A percentile compares a stretch with the other conserved stretches of the same genome.
Conservation (phyloP, 768 basidiomycete genomes). For the Lactifluus subvellereus region DNA sequence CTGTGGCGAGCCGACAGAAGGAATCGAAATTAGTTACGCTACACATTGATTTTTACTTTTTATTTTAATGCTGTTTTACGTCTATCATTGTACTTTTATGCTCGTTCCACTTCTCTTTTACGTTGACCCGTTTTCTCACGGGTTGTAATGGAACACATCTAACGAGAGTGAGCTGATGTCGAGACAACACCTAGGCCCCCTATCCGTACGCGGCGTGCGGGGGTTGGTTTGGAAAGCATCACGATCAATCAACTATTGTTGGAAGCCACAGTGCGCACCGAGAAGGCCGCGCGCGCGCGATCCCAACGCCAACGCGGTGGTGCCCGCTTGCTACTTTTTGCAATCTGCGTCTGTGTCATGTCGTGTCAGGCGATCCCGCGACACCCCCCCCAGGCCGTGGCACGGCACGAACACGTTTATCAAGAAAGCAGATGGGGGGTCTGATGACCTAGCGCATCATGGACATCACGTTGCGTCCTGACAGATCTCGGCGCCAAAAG, state of each 20-base stretch:
- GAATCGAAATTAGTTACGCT: neutral
- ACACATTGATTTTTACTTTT: too few species aligned
- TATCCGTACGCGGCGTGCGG: neutral
- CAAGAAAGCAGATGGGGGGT: neutral
- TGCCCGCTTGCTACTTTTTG: neutral
- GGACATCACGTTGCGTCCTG: neutral
- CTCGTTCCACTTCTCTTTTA: neutral
- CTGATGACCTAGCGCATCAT: neutral
- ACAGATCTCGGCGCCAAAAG: neutral
- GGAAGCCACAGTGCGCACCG: neutral
- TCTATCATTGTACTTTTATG: neutral
- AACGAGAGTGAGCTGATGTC: too few species aligned
- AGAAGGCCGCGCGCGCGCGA: neutral
- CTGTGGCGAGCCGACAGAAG: neutral
- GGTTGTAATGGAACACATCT: too few species aligned
- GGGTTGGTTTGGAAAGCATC: neutral
- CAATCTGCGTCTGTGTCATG: neutral
- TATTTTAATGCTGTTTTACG: neutral
- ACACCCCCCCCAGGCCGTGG: neutral
- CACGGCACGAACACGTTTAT: neutral
- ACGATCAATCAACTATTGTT: neutral
- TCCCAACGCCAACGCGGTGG: neutral
- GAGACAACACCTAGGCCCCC: neutral
- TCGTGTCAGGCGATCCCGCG: constrained; percentile 1
- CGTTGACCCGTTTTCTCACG: neutral